Base-by-base conservation (phyloP, 768 basidiomycete genomes). In the Podaxis sp. region DNA sequence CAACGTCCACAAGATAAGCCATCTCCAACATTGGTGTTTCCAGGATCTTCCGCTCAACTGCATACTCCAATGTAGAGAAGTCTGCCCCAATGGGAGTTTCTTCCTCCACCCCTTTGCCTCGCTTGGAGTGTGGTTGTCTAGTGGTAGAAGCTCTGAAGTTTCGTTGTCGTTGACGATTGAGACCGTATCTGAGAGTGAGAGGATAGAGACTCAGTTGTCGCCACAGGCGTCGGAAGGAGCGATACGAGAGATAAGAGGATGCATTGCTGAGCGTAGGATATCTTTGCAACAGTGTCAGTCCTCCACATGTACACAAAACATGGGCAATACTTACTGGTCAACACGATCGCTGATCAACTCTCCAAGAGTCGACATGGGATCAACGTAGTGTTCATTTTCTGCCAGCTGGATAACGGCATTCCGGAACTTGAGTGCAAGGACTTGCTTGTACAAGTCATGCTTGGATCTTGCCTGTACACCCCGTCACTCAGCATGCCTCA, bases 1-100 rank as follows among this genome's bases (percentile, higher is more conserved):
- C 89, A 4, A 86, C 86, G 73, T 98, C 96, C 8, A 82, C 83
- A 66, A 94, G 96, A 74, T 98, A 98, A 1, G 87, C 84, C 55
- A 97, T 70, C 57, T 97, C 94, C 38, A 98, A 70, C 15, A 80
- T 67, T 0, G 87, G 87, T 0, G 93, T 83, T 66, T 95, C 91
- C 29, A 98, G 72, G 29, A 98, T 79, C 57, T 87, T 91, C 40
- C 88, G 85, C 64, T 94, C 92, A 55, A 94, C 86, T 11, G 93
- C 96, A 70, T 98, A 98, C 71, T 98, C 95, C 19, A 85, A 67
- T 7, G 75, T 76, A 2, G 80, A 71, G 59, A 84, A 85, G 68
- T 90, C 85, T 9, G 75, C 76, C 12, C 82, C 87, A 27, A 84
- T 66, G 3, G 82, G 82, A 3, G 82, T 84, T 57, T 82, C 80